phyloP scores from a whole-genome alignment of 331 rosid species.

The Malus hybrid region DNA sequence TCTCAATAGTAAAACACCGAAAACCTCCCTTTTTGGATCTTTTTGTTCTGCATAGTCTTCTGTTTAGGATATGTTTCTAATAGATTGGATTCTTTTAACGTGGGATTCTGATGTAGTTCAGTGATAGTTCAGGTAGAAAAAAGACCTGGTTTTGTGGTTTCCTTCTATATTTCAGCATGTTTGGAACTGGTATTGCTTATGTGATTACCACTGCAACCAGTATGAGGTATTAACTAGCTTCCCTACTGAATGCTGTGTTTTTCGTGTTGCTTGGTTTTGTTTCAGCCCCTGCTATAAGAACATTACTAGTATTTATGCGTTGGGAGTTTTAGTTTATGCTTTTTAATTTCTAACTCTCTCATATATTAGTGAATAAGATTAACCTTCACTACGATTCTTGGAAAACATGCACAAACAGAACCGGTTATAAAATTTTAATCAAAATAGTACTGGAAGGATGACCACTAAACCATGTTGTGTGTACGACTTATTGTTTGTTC shows the following conservation, averaged over 20 bases:
- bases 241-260: neutral
- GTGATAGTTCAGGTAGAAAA: constrained; percentile 38
- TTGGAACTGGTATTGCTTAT: constrained; percentile 54
- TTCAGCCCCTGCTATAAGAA: neutral
- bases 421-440: neutral
- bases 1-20: constrained; percentile 39
- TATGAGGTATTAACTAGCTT: constrained; percentile 33
- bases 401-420: neutral
- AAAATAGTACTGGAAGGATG: neutral
- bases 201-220: constrained; percentile 61
- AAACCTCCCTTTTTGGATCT: neutral
- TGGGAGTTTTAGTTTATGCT: neutral
- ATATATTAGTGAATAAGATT: neutral
- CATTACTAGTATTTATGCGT: neutral
- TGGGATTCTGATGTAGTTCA: constrained; percentile 13
- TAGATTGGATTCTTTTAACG: constrained; percentile 1
- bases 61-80: constrained; percentile 5
- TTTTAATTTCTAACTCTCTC: neutral
- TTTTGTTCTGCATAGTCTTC: neutral
- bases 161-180: constrained; percentile 47
- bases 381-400: neutral
- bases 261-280: neutral
- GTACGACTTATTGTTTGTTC: neutral
- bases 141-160: constrained; percentile 46
- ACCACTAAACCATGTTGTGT: neutral